These are phyloP conservation scores for Pascua guehoae DNA, from an alignment of 1,284 basidiomycete genomes.

Conservation along the genomic window DNA sequence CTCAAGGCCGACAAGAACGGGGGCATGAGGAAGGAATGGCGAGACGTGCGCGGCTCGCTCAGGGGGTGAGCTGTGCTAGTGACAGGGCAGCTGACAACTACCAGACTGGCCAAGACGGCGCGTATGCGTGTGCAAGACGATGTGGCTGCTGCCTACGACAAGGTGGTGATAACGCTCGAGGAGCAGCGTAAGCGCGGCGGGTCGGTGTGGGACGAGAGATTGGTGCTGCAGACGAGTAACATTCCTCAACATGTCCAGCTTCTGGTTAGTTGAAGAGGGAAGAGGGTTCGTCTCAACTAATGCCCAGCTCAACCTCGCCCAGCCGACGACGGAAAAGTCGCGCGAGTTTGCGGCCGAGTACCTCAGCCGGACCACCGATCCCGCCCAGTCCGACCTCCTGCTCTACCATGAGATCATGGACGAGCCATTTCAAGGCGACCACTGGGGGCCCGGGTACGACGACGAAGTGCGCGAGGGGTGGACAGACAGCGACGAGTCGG, in stretches of 20 bases:
- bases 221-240: constrained; percentile 29
- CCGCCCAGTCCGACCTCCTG: constrained; percentile 26
- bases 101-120: constrained; percentile 22
- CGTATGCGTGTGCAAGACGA: constrained; percentile 32
- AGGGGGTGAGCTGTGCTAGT: constrained; percentile 10
- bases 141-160: constrained; percentile 30
- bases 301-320: constrained; percentile 31
- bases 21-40: constrained; percentile 30
- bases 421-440: constrained; percentile 32
- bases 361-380: constrained; percentile 16
- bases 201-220: constrained; percentile 30
- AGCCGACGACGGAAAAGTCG: constrained; percentile 18
- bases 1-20: constrained; percentile 22
- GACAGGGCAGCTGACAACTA: neutral
- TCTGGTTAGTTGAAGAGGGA: constrained; percentile 18
- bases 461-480: constrained; percentile 40
- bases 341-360: constrained; percentile 28
- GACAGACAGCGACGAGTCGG: constrained; percentile 30
- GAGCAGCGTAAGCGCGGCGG: constrained; percentile 13
- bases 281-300: neutral
- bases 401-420: constrained; percentile 40
- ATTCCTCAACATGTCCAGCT: constrained; percentile 40
- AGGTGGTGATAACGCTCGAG: constrained; percentile 21
- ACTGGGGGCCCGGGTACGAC: constrained; percentile 32
- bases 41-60: constrained; percentile 20